Evolutionary conservation across 352 stramenopile species (phyloP), one percentile per base, ranked within the genome.

Genomic region (Phytophthora capsici): DNA sequence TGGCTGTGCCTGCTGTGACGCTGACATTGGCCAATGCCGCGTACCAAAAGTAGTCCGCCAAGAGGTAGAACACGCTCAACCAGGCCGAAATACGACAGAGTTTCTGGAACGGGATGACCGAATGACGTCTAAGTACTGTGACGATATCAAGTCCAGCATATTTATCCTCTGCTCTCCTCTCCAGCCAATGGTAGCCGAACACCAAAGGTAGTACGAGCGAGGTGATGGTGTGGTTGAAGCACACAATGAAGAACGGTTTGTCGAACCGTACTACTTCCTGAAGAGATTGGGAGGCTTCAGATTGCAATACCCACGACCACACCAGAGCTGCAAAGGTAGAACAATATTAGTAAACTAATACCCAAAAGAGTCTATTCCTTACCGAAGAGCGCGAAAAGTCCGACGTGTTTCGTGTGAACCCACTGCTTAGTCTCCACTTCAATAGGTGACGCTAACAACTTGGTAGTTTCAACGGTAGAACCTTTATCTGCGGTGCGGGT

Each of bases 41-140:
- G 58, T 83, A 88, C 79, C 77, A 86, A 36, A 88, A 84, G 68
- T 85, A 88, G 53, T 86, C 77, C 22, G 77, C 74, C 2, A 76
- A 50, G 23, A 71, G 72, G 65, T 81, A 86, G 55, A 86, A 82
- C 1, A 74, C 44, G 26, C 70, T 82, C 37, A 88, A 59, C 34
- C 76, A 73, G 6, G 59, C 59, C 8, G 79, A 77, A 25, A 82
- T 74, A 9, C 50, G 50, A 17, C 73, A 19, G n/a, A 86, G 46
- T n/a, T 69, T 55, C 2, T 23, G 22, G 4, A 77, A 55, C 9
- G 73, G 74, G 17, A 84, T 37, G 23, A 74, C 68, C 19, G 62
- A 81, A 52, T 84, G 75, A 8, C 67, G 74, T 9, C 65, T 41
- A 2, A 88, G 45, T 5, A 80, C 54, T 0, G 57, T 17, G 1